Percentiles rank a stretch among this genome's conserved stretches.
Conservation (phyloP, 768 basidiomycete species). For the Lanmaoa pseudosensibilis region DNA sequence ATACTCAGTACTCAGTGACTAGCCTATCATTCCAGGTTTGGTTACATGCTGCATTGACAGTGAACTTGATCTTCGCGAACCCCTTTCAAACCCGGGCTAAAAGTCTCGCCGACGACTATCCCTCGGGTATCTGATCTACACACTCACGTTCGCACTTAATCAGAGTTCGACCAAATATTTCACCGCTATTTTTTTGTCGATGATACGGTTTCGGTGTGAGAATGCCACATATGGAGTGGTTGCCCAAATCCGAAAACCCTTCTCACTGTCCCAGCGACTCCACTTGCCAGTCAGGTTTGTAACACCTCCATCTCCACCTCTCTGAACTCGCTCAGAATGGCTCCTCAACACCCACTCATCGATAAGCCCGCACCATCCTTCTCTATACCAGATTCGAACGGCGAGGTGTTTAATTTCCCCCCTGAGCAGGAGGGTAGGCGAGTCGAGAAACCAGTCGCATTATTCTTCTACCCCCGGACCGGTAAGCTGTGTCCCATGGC, state of each 20-base stretch:
- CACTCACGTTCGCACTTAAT: slow-evolving; percentile 1
- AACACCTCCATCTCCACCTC: background rate
- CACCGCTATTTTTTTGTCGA: background rate
- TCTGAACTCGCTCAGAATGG: slow-evolving; percentile 33
- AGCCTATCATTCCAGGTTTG: background rate
- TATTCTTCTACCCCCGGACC: slow-evolving; percentile 81
- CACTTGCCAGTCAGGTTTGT: background rate
- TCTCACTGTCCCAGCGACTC: background rate
- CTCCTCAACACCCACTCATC: slow-evolving; percentile 49
- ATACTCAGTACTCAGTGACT: no score
- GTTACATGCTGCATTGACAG: background rate
- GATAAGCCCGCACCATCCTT: slow-evolving; percentile 67
- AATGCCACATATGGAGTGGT: background rate
- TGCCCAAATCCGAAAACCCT: slow-evolving; percentile 8
- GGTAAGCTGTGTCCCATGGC: slow-evolving; percentile 40
- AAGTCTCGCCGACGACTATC: background rate
- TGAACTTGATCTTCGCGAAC: background rate
- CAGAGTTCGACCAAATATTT: background rate
- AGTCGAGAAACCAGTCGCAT: slow-evolving; percentile 50
- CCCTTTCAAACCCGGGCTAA: background rate
- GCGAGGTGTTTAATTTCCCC: slow-evolving; percentile 56
- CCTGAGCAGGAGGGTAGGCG: slow-evolving; percentile 49
- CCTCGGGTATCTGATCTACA: slow-evolving; percentile 8
- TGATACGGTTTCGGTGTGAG: slow-evolving; percentile 1
- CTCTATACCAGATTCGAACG: slow-evolving; percentile 63